Conservation (phyloP, 2,329 filamentous ascomycete genomes). For the Berkeleyomyces basicola region DNA sequence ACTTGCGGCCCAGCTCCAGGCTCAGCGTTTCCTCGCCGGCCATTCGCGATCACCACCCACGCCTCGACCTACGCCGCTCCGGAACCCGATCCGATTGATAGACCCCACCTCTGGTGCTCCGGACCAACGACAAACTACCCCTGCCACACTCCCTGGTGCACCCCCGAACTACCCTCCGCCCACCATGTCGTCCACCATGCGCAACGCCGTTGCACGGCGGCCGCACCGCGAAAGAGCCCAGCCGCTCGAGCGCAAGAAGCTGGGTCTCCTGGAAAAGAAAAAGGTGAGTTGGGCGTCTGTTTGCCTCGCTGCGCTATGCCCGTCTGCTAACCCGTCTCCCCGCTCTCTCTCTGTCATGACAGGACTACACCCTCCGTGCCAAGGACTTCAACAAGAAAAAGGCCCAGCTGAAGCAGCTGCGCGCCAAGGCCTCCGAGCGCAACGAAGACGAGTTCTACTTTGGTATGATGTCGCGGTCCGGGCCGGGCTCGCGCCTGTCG, state of each 20-base stretch:
- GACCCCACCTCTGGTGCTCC: not conserved
- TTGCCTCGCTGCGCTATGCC: constrained; percentile 2
- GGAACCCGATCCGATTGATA: not conserved
- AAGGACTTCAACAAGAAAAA: constrained; percentile 52
- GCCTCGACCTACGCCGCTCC: no score
- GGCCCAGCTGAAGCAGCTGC: constrained; percentile 38
- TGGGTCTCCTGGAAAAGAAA: constrained; percentile 89
- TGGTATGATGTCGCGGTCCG: constrained; percentile 47
- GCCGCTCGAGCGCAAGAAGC: constrained; percentile 64
- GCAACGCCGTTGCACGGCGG: constrained; percentile 56
- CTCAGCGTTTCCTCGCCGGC: not conserved
- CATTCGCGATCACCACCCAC: not conserved
- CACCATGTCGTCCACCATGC: constrained; percentile 37
- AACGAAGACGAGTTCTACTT: constrained; percentile 63
- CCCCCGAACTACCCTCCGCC: not conserved
- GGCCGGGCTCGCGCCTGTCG: constrained; percentile 33
- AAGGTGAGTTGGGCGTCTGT: constrained; percentile 37
- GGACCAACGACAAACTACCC: not conserved
- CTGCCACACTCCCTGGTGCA: not conserved
- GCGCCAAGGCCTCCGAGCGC: constrained; percentile 44
- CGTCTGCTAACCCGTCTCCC: not conserved
- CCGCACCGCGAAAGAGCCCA: constrained; percentile 85
- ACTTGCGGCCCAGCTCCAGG: not conserved
- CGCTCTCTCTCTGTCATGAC: not conserved
- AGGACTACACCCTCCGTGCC: constrained; percentile 50